Base-by-base conservation (phyloP, 371 early-diverging fungal genomes). In the Blakeslea trispora region DNA sequence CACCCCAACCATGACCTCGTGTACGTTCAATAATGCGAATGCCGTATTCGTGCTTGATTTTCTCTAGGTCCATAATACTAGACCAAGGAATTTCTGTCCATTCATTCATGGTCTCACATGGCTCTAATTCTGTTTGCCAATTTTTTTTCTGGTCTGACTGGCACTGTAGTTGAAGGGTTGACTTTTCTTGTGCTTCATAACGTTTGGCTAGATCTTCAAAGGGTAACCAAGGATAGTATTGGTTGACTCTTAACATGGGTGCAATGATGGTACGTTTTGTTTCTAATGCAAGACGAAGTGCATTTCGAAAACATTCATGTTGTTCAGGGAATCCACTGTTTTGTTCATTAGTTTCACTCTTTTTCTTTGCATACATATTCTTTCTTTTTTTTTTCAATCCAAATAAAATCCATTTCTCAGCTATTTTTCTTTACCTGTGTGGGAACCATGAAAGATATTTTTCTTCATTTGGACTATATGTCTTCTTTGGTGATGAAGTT, bases 221-320 rank as follows among this genome's bases (percentile, higher is more conserved):
- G 5, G 78, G 71, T n/a, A 58, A 45, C 73, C 75, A 78, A 3
- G 64, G 64, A 59, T 67, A 70, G 37, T 55, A 53, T 9, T 55
- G 56, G 34, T 75, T 71, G 13, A 78, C 56, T 31, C 78, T 60
- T 19, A 74, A 57, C 72, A 67, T 70, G 34, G 78, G 78, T 49
- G 73, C 78, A 46, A 78, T 71, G 18, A 78, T 64, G 1, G 72
- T 74, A 41, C 78, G 72, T 23, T 72, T 72, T 13, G 73, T 74
- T 34, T 74, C 75, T 41, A 71, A 55, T 13, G 69, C 78, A 39
- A 78, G 55, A 48, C 75, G 71, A 32, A 78, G 61, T 22, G 73
- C 78, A 54, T 72, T 74, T 57, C 75, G 54, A 52, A 78, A 78
- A 1, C 71, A 66, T 69, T 72, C 69, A 41, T 72, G 75, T 51